Conservation (phyloP, 176 grass and related monocot species). For the Ampelocalamus luodianensis region DNA sequence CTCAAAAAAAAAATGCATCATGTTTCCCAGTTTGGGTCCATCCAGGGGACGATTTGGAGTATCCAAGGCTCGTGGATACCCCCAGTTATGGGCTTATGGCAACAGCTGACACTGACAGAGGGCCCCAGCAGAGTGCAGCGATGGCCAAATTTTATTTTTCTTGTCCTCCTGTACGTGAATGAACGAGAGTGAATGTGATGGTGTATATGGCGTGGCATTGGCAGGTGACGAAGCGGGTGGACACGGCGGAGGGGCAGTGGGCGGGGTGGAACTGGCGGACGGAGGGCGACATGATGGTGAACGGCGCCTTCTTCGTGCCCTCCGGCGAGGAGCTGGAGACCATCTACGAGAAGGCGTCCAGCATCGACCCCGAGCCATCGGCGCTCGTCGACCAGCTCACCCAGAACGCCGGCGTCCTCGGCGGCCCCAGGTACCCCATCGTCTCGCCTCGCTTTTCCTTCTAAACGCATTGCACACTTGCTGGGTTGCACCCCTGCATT, state of each 20-base stretch:
- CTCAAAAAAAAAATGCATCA: neutral
- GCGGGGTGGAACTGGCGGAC: slow-evolving; percentile 94
- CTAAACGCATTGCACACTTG: too few species aligned
- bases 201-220: neutral
- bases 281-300: slow-evolving; percentile 92
- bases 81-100: neutral
- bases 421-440: slow-evolving; percentile 61
- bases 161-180: neutral
- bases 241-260: slow-evolving; percentile 77
- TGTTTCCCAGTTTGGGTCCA: neutral
- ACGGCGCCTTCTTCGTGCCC: slow-evolving; percentile 95
- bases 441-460: neutral
- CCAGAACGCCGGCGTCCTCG: slow-evolving; percentile 78
- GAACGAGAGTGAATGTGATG: neutral
- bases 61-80: slow-evolving; percentile 23
- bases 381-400: slow-evolving; percentile 87
- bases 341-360: slow-evolving; percentile 72
- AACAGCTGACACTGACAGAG: neutral
- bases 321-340: slow-evolving; percentile 78
- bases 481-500: neutral
- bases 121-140: neutral
- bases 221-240: slow-evolving; percentile 98
- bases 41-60: neutral
- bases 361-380: slow-evolving; percentile 68
- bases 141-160: neutral